Evolutionary conservation across 257 asterid species (phyloP), one percentile per base, ranked within the genome.

Genomic region (Cynanchum wilfordii): DNA sequence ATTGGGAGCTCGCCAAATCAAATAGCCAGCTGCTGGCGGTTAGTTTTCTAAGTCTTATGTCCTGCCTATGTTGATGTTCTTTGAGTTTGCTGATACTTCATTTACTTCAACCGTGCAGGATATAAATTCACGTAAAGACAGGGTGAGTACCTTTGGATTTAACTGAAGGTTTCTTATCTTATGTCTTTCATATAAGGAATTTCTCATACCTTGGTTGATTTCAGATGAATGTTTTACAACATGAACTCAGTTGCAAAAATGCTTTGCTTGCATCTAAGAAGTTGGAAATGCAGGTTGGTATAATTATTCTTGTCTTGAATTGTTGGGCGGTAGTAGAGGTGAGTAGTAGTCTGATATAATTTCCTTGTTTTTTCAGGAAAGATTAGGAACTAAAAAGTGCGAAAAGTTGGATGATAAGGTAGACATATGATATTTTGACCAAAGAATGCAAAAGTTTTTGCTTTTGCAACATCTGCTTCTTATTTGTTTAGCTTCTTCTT

Each of bases 221-320:
- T 80, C 81, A 89, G 97, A 74, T 86, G 56, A 91, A 80, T 86
- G 78, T 79, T 76, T 73, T 91, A 38, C 90, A 88, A 51, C 95
- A 89, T 68, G 93, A 85, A 79, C 90, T 91, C 70, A 91, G 85
- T 57, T 88, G 91, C 83, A 84, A 58, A 79, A 87, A 74, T 73
- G 86, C 87, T 64, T 69, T 88, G 72, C 85, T 88, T 77, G 82
- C 67, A 66, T 89, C 86, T n/a, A 79, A 79, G 56, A 75, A 82
- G 16, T 66, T 76, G 68, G 84, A 83, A 74, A 76, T 71, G 33
- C 79, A 84, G 90, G 96, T 89, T 57, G 38, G 84, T 85, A 42
- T 44, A 55, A 60, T 65, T n/a, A 52, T 42, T 16, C 66, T 56
- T 16, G 33, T 66, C n/a, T 55, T 50, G 30, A 63, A 76, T n/a